Evolutionary conservation across 306 rosid genomes (phyloP), one percentile per base, ranked within the genome.

Genomic region (Cicer bijugum): DNA sequence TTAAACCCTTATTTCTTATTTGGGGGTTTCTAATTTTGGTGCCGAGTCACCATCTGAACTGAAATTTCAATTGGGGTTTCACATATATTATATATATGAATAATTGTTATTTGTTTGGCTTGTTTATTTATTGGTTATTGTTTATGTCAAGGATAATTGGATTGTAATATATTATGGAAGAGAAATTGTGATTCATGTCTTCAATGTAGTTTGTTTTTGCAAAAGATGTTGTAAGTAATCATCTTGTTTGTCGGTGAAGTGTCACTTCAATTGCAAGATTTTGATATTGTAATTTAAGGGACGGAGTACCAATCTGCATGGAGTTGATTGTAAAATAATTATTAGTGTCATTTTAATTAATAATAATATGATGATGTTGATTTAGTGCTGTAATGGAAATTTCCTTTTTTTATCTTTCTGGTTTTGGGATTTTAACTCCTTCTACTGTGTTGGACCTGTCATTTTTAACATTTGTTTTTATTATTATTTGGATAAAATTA

Each of bases 131-230:
- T 14, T 69, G 63, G 7, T 74, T 43, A 37, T 65, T 69, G 57
- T 74, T 56, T 58, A 61, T 73, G 72, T 57, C 35, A 69, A 77
- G 20, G 44, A 15, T 43, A 4, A 59, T 56, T 59, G 65, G 43
- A 59, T 33, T 59, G 65, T 16, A 17, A 16, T 52, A 15, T 80
- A 75, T 81, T 78, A 33, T 74, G 75, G 76, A 71, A 50, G 76
- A 78, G 76, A 66, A 81, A 74, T 75, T 81, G 69, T 46, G 72
- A 70, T 60, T 78, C 44, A 44, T 71, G 53, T 81, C 35, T 64
- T 78, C 57, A 15, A 65, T 62, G 66, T 75, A 68, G 48, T 81
- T 81, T 46, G 35, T 78, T 72, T 75, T 0, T 74, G 78, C 65
- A 58, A 74, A 77, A 78, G 63, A 58, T 70, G 63, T 57, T 70